Conservation (phyloP, 768 basidiomycete genomes). For the Exsudoporus frostii region DNA sequence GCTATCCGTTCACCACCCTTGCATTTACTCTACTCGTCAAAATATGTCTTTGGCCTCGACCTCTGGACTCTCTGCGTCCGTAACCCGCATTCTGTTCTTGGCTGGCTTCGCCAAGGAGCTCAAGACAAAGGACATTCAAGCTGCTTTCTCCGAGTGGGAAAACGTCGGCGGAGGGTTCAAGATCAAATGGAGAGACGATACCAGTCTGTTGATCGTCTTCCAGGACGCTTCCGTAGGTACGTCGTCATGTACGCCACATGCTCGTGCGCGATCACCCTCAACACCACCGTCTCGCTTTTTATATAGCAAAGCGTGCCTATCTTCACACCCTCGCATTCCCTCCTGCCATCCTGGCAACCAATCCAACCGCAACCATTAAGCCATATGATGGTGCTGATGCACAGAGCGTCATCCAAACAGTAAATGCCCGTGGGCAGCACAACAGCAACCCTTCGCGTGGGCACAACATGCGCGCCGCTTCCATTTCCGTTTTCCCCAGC, state of each 20-base stretch:
- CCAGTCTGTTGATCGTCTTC: conserved; percentile 92
- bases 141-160: conserved; percentile 89
- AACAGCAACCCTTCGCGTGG: conserved; percentile 61
- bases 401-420: conserved; percentile 76
- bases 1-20: background rate
- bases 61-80: conserved; percentile 85
- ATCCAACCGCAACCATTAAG: conserved; percentile 60
- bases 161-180: conserved; percentile 86
- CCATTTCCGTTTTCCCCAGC: conserved; percentile 60
- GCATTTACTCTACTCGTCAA: conserved; percentile 7
- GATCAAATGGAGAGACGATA: conserved; percentile 99
- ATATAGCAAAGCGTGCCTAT: conserved; percentile 46
- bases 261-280: conserved; percentile 1
- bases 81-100: conserved; percentile 91
- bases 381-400: conserved; percentile 97
- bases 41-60: conserved; percentile 64
- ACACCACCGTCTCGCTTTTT: background rate
- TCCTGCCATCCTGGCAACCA: conserved; percentile 60
- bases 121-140: conserved; percentile 95
- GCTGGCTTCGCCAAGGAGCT: conserved; percentile 93
- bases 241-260: conserved; percentile 33
- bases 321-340: conserved; percentile 84
- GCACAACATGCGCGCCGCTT: conserved; percentile 67
- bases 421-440: conserved; percentile 70
- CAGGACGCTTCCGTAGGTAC: conserved; percentile 84